These are phyloP conservation scores for Calonectria henricotiae DNA, from an alignment of 2,329 filamentous ascomycete species.

Conservation along the genomic window DNA sequence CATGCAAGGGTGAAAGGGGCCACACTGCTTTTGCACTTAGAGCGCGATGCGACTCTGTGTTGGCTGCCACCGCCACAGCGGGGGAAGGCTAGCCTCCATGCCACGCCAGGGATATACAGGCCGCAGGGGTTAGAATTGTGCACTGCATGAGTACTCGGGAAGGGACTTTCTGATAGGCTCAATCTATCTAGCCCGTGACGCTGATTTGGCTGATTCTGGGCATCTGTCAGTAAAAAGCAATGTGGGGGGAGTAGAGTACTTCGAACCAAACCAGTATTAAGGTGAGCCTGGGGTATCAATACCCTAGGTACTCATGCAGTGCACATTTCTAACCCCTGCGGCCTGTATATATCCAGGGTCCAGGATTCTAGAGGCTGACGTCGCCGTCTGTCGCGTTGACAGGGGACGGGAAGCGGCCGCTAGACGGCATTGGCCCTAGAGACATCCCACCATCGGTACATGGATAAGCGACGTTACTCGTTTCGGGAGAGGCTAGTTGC, in stretches of 20 bases:
- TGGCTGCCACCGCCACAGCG: slow-evolving; percentile 21
- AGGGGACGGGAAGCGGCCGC: slow-evolving; percentile 42
- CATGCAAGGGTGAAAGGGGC: not conserved
- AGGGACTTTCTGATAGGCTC: too few species aligned
- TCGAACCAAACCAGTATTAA: too few species aligned
- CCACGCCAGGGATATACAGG: slow-evolving; percentile 5
- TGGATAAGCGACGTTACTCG: slow-evolving; percentile 10
- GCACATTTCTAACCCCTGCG: too few species aligned
- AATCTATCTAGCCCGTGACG: too few species aligned
- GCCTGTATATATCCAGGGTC: slow-evolving; percentile 32
- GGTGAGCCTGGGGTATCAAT: too few species aligned
- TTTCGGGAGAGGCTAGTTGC: slow-evolving; percentile 22
- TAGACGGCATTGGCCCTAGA: slow-evolving; percentile 39
- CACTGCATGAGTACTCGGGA: too few species aligned
- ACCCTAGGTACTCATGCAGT: too few species aligned
- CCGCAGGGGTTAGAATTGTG: too few species aligned
- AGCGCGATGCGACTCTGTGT: slow-evolving; percentile 38
- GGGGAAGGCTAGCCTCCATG: not conserved
- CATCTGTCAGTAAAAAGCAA: too few species aligned
- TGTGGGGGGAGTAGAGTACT: too few species aligned
- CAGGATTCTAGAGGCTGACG: slow-evolving; percentile 29
- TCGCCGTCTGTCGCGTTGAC: slow-evolving; percentile 24
- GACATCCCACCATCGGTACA: slow-evolving; percentile 35
- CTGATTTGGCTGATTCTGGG: too few species aligned
- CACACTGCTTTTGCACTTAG: slow-evolving; percentile 22